Percentiles rank a stretch among this genome's conserved stretches.
phyloP scores from a whole-genome alignment of 805 yeast species.

The Pichia paraexigua region DNA sequence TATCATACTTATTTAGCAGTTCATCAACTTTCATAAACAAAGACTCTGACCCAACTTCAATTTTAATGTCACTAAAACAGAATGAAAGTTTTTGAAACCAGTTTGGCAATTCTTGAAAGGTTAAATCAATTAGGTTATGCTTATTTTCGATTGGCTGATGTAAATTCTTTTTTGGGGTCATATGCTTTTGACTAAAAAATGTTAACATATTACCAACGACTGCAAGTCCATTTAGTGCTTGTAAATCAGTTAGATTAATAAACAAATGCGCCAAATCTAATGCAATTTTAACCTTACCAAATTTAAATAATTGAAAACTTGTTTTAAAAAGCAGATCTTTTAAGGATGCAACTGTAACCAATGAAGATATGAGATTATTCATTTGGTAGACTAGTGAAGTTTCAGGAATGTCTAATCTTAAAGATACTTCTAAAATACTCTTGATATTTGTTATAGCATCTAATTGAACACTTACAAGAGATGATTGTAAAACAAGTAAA shows the following conservation, averaged over 20 bases:
- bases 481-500: constrained; percentile 17
- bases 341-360: constrained; percentile 4
- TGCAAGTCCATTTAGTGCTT: constrained; percentile 22
- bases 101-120: constrained; percentile 27
- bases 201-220: constrained; percentile 4
- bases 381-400: constrained; percentile 16
- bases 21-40: constrained; percentile 13
- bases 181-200: background rate
- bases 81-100: constrained; percentile 27
- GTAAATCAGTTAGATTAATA: constrained; percentile 24
- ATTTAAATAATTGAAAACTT: background rate
- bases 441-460: constrained; percentile 4
- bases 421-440: constrained; percentile 4
- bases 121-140: constrained; percentile 9
- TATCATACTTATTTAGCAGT: constrained; percentile 6
- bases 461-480: constrained; percentile 17
- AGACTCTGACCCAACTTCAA: constrained; percentile 17
- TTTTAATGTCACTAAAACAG: constrained; percentile 5
- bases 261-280: background rate
- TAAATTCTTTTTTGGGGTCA: background rate
- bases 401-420: constrained; percentile 18
- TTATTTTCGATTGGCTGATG: background rate
- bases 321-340: constrained; percentile 17
- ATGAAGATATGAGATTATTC: constrained; percentile 4
- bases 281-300: background rate